Conservation (phyloP, 345 rosid genomes). For the Pelargonium nanum region DNA sequence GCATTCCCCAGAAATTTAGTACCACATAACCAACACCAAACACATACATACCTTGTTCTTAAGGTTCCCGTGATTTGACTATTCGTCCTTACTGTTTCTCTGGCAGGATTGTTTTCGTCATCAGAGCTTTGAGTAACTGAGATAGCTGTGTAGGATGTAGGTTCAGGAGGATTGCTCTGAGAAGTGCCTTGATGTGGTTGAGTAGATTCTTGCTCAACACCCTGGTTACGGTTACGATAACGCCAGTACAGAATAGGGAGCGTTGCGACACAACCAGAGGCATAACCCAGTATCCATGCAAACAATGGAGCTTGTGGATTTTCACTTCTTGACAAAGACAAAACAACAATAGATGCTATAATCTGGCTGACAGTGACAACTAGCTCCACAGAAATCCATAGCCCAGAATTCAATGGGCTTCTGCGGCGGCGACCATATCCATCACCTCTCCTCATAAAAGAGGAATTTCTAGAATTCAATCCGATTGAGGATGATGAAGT, state of each 20-base stretch:
- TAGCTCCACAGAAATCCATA: conserved; percentile 78
- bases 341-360: conserved; percentile 63
- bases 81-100: conserved; percentile 20
- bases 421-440: conserved; percentile 38
- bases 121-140: conserved; percentile 46
- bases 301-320: conserved; percentile 69
- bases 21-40: not conserved
- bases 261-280: conserved; percentile 67
- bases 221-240: conserved; percentile 37
- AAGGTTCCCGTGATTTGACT: conserved; percentile 26
- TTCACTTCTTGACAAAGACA: conserved; percentile 56
- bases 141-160: conserved; percentile 52
- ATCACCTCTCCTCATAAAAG: conserved; percentile 41
- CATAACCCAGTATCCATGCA: conserved; percentile 77
- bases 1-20: not conserved
- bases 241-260: conserved; percentile 84
- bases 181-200: conserved; percentile 32
- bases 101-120: conserved; percentile 31
- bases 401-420: conserved; percentile 73
- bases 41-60: conserved; percentile 34
- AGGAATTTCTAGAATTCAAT: conserved; percentile 24
- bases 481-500: conserved; percentile 28
- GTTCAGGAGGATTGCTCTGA: conserved; percentile 28
- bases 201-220: conserved; percentile 29
- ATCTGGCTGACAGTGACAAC: conserved; percentile 61